Evolutionary conservation across 2,329 filamentous ascomycete species (phyloP).

Genomic region (Graphilbum sp.): DNA sequence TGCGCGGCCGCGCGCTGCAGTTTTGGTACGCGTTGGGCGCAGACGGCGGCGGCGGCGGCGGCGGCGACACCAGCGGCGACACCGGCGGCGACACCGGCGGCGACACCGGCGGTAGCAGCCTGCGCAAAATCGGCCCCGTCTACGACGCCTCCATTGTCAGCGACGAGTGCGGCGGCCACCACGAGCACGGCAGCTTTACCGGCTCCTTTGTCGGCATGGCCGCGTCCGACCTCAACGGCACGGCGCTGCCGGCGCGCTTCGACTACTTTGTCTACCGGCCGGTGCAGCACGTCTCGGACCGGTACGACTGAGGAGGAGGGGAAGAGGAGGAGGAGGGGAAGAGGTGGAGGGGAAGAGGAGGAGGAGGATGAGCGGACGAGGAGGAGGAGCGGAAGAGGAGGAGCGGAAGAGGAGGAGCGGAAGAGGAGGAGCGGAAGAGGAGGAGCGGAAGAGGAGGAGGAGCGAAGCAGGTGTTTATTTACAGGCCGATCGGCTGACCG

Average conservation of each 20-base stretch:
- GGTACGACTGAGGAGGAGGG: too few species aligned
- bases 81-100: too few species aligned
- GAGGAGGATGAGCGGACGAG: too few species aligned
- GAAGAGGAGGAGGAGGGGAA: too few species aligned
- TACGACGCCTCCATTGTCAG: constrained; percentile 42
- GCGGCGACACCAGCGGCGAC: too few species aligned
- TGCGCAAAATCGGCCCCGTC: constrained; percentile 35
- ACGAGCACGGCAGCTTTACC: constrained; percentile 45
- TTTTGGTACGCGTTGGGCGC: constrained; percentile 38
- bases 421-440: too few species aligned
- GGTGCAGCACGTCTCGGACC: constrained; percentile 27
- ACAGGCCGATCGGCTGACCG: too few species aligned
- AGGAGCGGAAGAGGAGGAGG: too few species aligned
- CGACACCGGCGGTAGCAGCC: constrained; percentile 10
- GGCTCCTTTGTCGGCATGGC: constrained; percentile 43
- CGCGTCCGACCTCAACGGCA: constrained; percentile 38
- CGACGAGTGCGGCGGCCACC: constrained; percentile 47
- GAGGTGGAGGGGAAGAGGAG: too few species aligned
- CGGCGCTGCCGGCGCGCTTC: constrained; percentile 27
- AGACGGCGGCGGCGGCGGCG: constrained; percentile 10
- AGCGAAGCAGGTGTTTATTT: too few species aligned
- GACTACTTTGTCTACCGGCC: constrained; percentile 36
- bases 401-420: too few species aligned
- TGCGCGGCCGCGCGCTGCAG: constrained; percentile 35
- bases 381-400: too few species aligned